phyloP scores from a whole-genome alignment of 2,329 filamentous ascomycete genomes.

The Fonsecaea nubica region DNA sequence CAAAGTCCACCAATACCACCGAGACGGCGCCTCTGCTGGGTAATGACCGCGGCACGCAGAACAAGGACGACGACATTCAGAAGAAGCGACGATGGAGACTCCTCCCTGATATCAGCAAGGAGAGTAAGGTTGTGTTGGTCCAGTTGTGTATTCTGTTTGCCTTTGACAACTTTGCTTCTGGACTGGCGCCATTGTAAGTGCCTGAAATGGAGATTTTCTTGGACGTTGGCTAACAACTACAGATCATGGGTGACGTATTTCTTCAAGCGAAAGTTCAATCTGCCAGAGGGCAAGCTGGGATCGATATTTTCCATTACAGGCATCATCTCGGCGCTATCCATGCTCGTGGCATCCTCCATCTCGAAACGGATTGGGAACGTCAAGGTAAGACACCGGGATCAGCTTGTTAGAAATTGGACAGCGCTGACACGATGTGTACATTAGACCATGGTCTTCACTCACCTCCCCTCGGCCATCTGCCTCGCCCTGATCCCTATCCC shows the following conservation, averaged over 20 bases:
- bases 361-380: constrained; percentile 66
- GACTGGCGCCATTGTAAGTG: constrained; percentile 63
- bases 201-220: not conserved
- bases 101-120: constrained; percentile 47
- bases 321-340: constrained; percentile 56
- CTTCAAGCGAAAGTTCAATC: constrained; percentile 61
- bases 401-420: not conserved
- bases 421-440: constrained; percentile 43
- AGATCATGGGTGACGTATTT: constrained; percentile 62
- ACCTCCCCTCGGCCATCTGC: constrained; percentile 67
- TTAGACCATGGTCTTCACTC: constrained; percentile 69
- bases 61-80: constrained; percentile 22
- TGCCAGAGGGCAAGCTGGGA: constrained; percentile 61
- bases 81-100: constrained; percentile 48
- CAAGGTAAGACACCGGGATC: constrained; percentile 40
- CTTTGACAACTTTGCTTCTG: constrained; percentile 73
- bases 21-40: constrained; percentile 49
- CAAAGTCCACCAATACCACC: constrained; percentile 37
- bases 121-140: constrained; percentile 62
- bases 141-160: constrained; percentile 72
- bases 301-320: constrained; percentile 60
- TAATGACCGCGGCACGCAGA: constrained; percentile 24
- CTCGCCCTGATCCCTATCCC: constrained; percentile 67
- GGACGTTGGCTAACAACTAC: constrained; percentile 59
- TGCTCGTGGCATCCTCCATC: constrained; percentile 33